phyloP scores from a whole-genome alignment of 2,329 filamentous ascomycete genomes.

The Xylaria hypoxylon region DNA sequence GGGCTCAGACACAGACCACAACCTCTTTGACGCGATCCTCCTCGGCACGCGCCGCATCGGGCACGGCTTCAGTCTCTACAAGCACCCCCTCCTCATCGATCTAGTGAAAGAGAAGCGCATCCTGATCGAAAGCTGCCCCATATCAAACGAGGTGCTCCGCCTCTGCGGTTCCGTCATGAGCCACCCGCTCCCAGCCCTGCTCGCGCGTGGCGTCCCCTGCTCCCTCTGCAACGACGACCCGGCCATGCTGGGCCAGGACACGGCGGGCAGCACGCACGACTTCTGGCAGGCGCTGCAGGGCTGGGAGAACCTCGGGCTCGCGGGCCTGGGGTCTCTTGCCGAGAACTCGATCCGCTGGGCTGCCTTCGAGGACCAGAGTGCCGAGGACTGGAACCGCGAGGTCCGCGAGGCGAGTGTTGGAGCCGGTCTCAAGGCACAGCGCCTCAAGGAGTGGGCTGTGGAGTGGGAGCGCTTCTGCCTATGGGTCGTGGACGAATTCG shows the following conservation, averaged over 20 bases:
- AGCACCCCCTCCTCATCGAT: conserved; percentile 89
- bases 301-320: conserved; percentile 90
- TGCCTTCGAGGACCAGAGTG: conserved; percentile 82
- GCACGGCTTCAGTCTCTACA: conserved; percentile 88
- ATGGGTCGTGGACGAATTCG: conserved; percentile 86
- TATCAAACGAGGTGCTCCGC: conserved; percentile 88
- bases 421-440: conserved; percentile 74
- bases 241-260: conserved; percentile 85
- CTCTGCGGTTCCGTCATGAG: conserved; percentile 80
- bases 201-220: conserved; percentile 86
- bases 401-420: conserved; percentile 81
- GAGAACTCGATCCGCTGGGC: conserved; percentile 95
- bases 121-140: conserved; percentile 88
- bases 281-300: conserved; percentile 95
- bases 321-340: conserved; percentile 85
- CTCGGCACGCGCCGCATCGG: conserved; percentile 90
- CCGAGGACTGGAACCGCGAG: conserved; percentile 76
- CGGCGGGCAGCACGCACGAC: conserved; percentile 86
- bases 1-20: conserved; percentile 79
- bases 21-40: conserved; percentile 89
- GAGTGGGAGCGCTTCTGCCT: conserved; percentile 92
- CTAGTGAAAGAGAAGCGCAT: conserved; percentile 91
- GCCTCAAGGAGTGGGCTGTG: conserved; percentile 80
- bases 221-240: conserved; percentile 92
- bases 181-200: conserved; percentile 84